Evolutionary conservation across 768 basidiomycete species (phyloP).

Genomic region (Suillus decipiens): DNA sequence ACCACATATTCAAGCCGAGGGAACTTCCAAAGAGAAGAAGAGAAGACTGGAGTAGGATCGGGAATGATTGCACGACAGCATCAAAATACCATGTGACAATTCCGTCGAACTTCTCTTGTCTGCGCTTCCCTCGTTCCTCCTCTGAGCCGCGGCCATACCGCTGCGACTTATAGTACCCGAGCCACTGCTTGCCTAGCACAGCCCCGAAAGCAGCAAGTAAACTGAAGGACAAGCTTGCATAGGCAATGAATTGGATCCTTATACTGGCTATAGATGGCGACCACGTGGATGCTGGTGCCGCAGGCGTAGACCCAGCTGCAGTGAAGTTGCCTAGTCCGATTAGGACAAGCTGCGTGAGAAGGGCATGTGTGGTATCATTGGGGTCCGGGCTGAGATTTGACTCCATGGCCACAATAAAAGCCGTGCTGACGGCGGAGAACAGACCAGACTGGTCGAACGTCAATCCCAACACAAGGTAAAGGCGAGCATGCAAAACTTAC

Average conservation of each 20-base stretch:
- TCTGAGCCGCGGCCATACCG: too few relatives aligned
- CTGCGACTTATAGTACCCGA: too few relatives aligned
- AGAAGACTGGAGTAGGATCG: too few relatives aligned
- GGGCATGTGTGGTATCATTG: background rate
- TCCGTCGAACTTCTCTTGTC: too few relatives aligned
- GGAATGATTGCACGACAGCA: too few relatives aligned
- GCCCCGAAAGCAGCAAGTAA: too few relatives aligned
- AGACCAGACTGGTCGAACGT: constrained; percentile 12
- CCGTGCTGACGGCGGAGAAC: constrained; percentile 15
- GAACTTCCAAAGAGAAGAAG: too few relatives aligned
- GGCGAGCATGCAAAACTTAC: constrained; percentile 11
- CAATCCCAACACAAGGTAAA: background rate
- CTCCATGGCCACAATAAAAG: constrained; percentile 16
- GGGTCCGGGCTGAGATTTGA: constrained; percentile 13
- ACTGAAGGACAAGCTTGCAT: constrained; percentile 12
- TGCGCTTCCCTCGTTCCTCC: too few relatives aligned
- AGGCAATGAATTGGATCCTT: constrained; percentile 12
- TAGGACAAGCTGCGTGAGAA: too few relatives aligned
- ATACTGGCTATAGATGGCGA: background rate
- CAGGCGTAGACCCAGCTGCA: background rate
- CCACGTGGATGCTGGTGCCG: constrained; percentile 1
- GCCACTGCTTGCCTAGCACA: too few relatives aligned
- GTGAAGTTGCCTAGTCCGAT: too few relatives aligned
- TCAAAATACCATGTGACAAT: too few relatives aligned
- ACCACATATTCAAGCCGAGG: background rate